Evolutionary conservation across 2,329 filamentous ascomycete genomes (phyloP).

Genomic region (Bertia moriformis): DNA sequence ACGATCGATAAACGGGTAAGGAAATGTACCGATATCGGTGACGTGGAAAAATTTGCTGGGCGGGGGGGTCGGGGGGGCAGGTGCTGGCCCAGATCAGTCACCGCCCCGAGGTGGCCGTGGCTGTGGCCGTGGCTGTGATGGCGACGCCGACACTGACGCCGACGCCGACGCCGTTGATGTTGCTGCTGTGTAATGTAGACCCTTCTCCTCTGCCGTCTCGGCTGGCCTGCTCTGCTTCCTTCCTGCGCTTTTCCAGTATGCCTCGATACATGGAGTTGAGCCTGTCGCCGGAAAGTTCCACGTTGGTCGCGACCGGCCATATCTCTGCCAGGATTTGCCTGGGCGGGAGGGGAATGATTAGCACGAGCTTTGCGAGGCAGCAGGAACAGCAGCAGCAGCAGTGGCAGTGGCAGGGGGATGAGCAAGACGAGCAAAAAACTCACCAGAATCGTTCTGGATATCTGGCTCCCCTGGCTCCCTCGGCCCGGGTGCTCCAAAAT

Average conservation of each 20-base stretch:
- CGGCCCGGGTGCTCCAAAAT: slow-evolving; percentile 23
- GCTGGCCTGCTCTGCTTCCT: too few species aligned
- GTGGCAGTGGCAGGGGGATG: background rate
- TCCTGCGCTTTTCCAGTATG: slow-evolving; percentile 13
- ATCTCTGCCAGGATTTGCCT: slow-evolving; percentile 29
- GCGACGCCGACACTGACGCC: too few species aligned
- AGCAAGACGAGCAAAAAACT: slow-evolving; percentile 8
- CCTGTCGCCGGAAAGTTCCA: slow-evolving; percentile 25
- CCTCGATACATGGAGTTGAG: slow-evolving; percentile 28
- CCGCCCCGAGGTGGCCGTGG: too few species aligned
- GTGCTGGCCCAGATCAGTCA: too few species aligned
- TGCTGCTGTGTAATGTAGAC: too few species aligned
- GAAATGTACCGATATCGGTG: too few species aligned
- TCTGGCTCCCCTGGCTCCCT: slow-evolving; percentile 21
- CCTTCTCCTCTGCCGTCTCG: too few species aligned
- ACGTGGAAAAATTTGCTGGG: too few species aligned
- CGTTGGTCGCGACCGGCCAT: slow-evolving; percentile 29
- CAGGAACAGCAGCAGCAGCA: background rate
- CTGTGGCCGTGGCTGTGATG: too few species aligned
- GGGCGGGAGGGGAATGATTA: background rate
- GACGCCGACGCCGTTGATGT: too few species aligned
- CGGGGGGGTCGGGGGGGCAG: too few species aligned
- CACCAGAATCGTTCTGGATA: slow-evolving; percentile 36
- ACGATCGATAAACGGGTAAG: too few species aligned
- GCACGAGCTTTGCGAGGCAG: background rate